These are phyloP conservation scores for Acorus calamus DNA, from an alignment of 106 monocot genomes.

Conservation along the genomic window DNA sequence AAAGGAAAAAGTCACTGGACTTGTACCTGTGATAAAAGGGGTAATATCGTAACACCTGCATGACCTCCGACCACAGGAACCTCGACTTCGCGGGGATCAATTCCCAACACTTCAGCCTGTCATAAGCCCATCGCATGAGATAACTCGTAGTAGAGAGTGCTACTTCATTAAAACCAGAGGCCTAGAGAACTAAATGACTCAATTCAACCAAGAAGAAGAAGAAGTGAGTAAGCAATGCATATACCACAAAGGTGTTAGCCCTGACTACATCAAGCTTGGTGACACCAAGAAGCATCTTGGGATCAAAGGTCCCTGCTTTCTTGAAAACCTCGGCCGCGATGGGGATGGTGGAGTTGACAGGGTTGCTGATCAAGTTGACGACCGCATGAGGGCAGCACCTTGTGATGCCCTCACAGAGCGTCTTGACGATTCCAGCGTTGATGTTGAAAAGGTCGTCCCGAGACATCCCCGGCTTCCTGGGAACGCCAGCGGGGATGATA, in stretches of 20 bases:
- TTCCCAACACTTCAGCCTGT: slow-evolving; percentile 93
- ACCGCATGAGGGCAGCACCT: slow-evolving; percentile 74
- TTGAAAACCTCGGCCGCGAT: slow-evolving; percentile 98
- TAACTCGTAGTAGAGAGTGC: too few relatives aligned
- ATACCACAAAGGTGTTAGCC: slow-evolving; percentile 98
- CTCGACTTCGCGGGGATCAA: slow-evolving; percentile 78
- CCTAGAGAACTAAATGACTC: background rate
- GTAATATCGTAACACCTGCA: slow-evolving; percentile 96
- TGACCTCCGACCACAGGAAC: slow-evolving; percentile 99
- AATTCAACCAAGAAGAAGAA: background rate
- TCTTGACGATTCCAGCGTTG: slow-evolving; percentile 84
- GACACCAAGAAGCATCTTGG: slow-evolving; percentile 82
- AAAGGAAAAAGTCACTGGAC: too few relatives aligned
- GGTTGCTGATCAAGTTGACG: slow-evolving; percentile 95
- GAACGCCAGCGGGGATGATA: slow-evolving; percentile 89
- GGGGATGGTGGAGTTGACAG: slow-evolving; percentile 93
- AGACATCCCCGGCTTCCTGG: slow-evolving; percentile 98
- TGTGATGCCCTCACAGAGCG: slow-evolving; percentile 76
- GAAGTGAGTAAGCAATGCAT: slow-evolving; percentile 1
- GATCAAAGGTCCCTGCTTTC: slow-evolving; percentile 84
- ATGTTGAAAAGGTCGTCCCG: slow-evolving; percentile 96
- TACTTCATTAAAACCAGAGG: too few relatives aligned
- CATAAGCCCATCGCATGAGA: background rate
- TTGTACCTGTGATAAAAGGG: slow-evolving; percentile 77
- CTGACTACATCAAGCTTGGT: slow-evolving; percentile 87